These are phyloP conservation scores for Aeschynomene evenia DNA, from an alignment of 306 rosid species.

Conservation along the genomic window DNA sequence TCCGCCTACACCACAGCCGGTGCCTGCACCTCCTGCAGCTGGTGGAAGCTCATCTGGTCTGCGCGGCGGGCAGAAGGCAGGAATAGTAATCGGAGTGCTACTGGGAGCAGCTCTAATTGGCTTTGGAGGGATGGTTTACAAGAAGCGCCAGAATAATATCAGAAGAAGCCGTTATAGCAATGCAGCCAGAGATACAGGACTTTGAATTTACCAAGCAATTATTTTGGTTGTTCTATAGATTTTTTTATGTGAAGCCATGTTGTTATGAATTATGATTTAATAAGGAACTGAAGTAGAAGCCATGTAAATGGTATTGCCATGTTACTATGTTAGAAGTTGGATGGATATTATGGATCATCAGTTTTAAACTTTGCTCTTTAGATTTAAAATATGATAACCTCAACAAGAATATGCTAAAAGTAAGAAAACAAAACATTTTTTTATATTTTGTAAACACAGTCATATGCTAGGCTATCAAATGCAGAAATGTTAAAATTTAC, in stretches of 20 bases:
- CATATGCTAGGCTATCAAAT: neutral
- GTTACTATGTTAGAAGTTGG: neutral
- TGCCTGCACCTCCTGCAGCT: neutral
- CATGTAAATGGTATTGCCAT: neutral
- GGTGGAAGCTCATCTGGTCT: slow-evolving; percentile 5
- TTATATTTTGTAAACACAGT: neutral
- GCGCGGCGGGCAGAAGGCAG: slow-evolving; percentile 29
- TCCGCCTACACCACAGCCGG: neutral
- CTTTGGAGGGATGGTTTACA: slow-evolving; percentile 14
- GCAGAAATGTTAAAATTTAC: neutral
- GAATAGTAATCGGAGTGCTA: slow-evolving; percentile 22
- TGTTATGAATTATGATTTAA: neutral
- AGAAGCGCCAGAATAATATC: slow-evolving; percentile 23
- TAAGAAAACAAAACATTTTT: neutral
- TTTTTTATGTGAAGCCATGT: neutral
- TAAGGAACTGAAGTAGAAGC: neutral
- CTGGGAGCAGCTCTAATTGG: slow-evolving; percentile 18
- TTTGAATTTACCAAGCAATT: neutral
- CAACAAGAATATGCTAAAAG: neutral
- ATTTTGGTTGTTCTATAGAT: neutral
- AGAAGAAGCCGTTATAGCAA: slow-evolving; percentile 19
- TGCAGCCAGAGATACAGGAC: neutral
- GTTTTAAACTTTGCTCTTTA: neutral
- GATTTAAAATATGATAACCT: neutral
- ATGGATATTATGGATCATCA: neutral